Conservation (phyloP, 179 eudicot genomes). For the Actinidia polygama region DNA sequence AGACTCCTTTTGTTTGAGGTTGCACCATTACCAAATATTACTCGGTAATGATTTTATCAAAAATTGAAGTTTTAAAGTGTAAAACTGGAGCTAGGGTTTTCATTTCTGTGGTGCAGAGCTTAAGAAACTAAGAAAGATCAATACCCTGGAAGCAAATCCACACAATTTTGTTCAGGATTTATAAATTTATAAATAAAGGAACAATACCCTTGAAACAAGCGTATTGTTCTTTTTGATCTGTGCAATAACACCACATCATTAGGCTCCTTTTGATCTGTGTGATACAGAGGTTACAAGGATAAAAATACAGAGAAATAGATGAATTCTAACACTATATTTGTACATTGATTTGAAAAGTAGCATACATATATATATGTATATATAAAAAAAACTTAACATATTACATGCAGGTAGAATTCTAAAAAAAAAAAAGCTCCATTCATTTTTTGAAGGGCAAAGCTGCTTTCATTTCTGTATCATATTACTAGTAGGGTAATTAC, state of each 20-base stretch:
- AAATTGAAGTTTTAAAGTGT: no score
- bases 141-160: background rate
- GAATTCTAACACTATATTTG: background rate
- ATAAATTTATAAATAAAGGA: background rate
- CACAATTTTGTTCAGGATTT: no score
- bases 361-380: no score
- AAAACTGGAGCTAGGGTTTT: no score
- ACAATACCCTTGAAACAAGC: background rate
- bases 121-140: background rate
- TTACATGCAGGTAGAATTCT: constrained; percentile 1
- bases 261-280: background rate
- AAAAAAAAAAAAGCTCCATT: background rate
- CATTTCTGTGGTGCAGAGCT: background rate
- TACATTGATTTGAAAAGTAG: background rate
- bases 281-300: background rate
- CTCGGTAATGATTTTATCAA: no score
- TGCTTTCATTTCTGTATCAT: background rate
- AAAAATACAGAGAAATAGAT: background rate
- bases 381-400: background rate
- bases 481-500: background rate
- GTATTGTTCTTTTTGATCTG: no score
- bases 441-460: background rate
- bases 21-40: no score
- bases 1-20: no score
- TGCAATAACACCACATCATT: no score